Base-by-base conservation (phyloP, 768 basidiomycete species). In the Macrolepiota albuminosa region DNA sequence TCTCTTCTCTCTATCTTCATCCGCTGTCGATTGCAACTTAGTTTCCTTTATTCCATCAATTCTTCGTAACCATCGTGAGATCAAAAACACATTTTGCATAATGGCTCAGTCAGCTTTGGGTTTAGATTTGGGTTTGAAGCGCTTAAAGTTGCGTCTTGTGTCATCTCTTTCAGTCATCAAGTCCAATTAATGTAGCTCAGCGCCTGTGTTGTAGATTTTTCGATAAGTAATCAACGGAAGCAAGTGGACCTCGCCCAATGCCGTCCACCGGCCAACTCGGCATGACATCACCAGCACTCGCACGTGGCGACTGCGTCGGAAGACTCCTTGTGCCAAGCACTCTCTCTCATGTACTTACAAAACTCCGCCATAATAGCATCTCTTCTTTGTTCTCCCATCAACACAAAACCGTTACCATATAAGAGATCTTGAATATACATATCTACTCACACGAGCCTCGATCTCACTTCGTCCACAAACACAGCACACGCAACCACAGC, bases 1-100 rank as follows among this genome's bases (percentile, higher is more conserved):
- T 42, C 31, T 40, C 40, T 26, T 40, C 6, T 40, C 9, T 26
- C 36, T 42, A 24, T 51, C 18, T 58, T 9, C 26, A 18, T 43
- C 40, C 26, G 33, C 9, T 36, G 53, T 50, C 48, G 13, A 55
- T 46, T 50, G 57, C 61, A 62, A 62, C 54, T 49, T 46, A 34
- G 6, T 14, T 46, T 18, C 18, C 45, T 55, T 46, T 37, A 18
- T n/a, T 21, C 8, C 9, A 29, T 21, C 42, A 21, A 26, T 11
- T 54, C n/a, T 2, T 40, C 37, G 9, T 47, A 33, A 11, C 2
- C 2, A 9, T 31, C 21, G 26, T 14, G 16, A 31, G 8, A 6
- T 8, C 6, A n/a, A 29, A n/a, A 9, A n/a, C 6, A 24, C 21
- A 31, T 21, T n/a, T 48, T 36, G 37, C 36, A 53, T 51, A 14